These are phyloP conservation scores for Macadamia integrifolia DNA, from an alignment of 164 flowering plant species.

Conservation along the genomic window DNA sequence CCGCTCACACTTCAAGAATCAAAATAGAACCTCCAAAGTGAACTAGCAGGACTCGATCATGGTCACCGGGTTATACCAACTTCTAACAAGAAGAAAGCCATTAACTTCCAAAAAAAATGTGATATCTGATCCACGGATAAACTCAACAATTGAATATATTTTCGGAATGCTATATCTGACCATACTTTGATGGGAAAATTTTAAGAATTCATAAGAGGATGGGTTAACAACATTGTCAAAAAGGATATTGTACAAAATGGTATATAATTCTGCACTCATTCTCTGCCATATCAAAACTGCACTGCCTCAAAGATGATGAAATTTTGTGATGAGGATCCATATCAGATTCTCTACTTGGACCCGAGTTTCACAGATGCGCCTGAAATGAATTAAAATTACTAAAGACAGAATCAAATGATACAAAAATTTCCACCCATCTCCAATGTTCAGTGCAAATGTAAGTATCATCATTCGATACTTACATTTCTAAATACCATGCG, in stretches of 20 bases:
- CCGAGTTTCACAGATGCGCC: slow-evolving; percentile 12
- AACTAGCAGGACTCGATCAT: too few relatives aligned
- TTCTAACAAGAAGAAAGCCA: too few relatives aligned
- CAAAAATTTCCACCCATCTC: too few relatives aligned
- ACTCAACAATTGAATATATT: not conserved
- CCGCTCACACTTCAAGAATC: too few relatives aligned
- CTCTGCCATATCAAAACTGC: slow-evolving; percentile 17
- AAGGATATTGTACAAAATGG: slow-evolving; percentile 28
- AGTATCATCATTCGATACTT: slow-evolving; percentile 6
- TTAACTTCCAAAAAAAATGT: too few relatives aligned
- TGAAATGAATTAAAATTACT: slow-evolving; percentile 8
- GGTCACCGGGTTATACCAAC: too few relatives aligned
- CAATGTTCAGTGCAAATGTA: too few relatives aligned
- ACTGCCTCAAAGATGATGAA: slow-evolving; percentile 20
- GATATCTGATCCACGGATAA: not conserved
- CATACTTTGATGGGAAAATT: slow-evolving; percentile 10
- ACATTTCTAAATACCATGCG: not conserved
- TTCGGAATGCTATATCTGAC: slow-evolving; percentile 4
- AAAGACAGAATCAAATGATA: slow-evolving; percentile 1
- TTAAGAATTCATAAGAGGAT: slow-evolving; percentile 5
- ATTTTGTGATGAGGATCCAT: slow-evolving; percentile 6
- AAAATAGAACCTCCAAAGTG: too few relatives aligned
- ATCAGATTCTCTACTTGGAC: slow-evolving; percentile 14
- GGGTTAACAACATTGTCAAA: slow-evolving; percentile 14
- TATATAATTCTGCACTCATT: slow-evolving; percentile 12